phyloP scores from a whole-genome alignment of 2,329 filamentous ascomycete genomes.

The Pyrenophora seminiperda region DNA sequence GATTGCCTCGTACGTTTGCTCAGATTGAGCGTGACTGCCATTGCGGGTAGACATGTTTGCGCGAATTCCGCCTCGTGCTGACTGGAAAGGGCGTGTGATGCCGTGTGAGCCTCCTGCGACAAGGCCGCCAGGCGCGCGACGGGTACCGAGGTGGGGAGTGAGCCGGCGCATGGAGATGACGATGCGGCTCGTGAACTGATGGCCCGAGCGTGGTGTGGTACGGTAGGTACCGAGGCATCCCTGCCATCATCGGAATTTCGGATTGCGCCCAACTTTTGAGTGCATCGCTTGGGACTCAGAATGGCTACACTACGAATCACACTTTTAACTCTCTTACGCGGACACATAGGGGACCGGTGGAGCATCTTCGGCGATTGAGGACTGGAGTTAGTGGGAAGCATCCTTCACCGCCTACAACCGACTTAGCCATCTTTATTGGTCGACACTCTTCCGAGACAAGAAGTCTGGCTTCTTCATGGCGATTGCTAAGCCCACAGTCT shows the following conservation, averaged over 20 bases:
- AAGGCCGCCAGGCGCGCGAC: too few species aligned
- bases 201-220: conserved; percentile 24
- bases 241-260: conserved; percentile 21
- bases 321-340: background rate
- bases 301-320: conserved; percentile 8
- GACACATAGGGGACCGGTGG: background rate
- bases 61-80: background rate
- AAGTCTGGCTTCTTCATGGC: conserved; percentile 17
- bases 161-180: conserved; percentile 2
- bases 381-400: conserved; percentile 21
- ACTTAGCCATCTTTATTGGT: background rate
- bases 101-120: background rate
- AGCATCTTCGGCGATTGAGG: conserved; percentile 19
- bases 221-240: conserved; percentile 20
- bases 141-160: background rate
- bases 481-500: background rate
- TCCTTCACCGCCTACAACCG: conserved; percentile 21
- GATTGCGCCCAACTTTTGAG: conserved; percentile 8
- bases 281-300: background rate
- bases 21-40: background rate
- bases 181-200: conserved; percentile 6
- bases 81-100: background rate
- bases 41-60: conserved; percentile 3
- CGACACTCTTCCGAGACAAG: conserved; percentile 2
- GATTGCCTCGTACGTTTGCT: conserved; percentile 25